phyloP scores from a whole-genome alignment of 805 yeast genomes.

The Cyberlindnera amylophila region DNA sequence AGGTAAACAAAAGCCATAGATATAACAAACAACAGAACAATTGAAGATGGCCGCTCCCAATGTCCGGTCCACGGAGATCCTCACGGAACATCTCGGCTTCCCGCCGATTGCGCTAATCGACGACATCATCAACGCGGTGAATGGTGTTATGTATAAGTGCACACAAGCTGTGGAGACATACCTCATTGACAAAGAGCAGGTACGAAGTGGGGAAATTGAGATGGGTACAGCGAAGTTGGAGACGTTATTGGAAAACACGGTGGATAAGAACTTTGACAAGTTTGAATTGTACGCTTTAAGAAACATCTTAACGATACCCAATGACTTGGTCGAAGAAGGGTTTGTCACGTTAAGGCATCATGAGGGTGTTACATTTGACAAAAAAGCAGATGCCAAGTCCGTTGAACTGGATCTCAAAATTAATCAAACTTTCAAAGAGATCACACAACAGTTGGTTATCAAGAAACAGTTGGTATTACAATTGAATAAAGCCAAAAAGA shows the following conservation, averaged over 20 bases:
- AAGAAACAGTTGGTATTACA: constrained; percentile 39
- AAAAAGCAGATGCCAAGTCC: constrained; percentile 17
- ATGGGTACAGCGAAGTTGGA: constrained; percentile 81
- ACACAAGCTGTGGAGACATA: constrained; percentile 73
- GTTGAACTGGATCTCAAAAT: constrained; percentile 32
- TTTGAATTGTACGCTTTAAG: constrained; percentile 78
- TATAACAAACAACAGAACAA: neutral
- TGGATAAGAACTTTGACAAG: constrained; percentile 81
- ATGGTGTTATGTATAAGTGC: constrained; percentile 78
- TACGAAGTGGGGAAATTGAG: too few species aligned
- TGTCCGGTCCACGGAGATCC: constrained; percentile 39
- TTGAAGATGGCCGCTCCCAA: constrained; percentile 18
- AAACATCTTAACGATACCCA: constrained; percentile 71
- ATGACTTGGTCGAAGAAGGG: constrained; percentile 45
- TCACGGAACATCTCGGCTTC: constrained; percentile 84
- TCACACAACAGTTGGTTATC: constrained; percentile 41
- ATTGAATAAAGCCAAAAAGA: constrained; percentile 34
- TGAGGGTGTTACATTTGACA: constrained; percentile 38
- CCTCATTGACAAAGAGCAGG: constrained; percentile 33
- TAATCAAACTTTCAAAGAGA: constrained; percentile 33
- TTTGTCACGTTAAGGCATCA: constrained; percentile 70
- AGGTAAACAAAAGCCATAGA: neutral
- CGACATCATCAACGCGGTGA: constrained; percentile 84
- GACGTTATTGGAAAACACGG: constrained; percentile 65
- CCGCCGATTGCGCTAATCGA: constrained; percentile 82